Conservation (phyloP, 2,329 filamentous ascomycete genomes). For the Aspergillus carbonarius region DNA sequence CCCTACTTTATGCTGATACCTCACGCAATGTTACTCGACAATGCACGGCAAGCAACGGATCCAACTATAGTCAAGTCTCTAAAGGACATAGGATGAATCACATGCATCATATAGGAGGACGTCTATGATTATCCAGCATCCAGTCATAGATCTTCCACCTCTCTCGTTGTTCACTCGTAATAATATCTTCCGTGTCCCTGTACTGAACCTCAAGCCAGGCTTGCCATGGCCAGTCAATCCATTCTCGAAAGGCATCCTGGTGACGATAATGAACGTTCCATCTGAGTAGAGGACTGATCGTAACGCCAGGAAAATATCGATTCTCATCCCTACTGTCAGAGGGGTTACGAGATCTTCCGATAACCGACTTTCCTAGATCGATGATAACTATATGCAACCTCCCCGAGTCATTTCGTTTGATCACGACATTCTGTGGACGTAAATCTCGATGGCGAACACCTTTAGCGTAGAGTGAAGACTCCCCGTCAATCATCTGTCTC, state of each 20-base stretch:
- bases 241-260: not conserved
- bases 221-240: conserved; percentile 4
- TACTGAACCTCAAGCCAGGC: conserved; percentile 2
- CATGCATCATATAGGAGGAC: no score
- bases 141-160: not conserved
- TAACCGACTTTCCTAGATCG: not conserved
- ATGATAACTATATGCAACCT: not conserved
- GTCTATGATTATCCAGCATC: not conserved
- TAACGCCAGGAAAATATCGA: not conserved
- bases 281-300: not conserved
- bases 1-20: no score
- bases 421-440: not conserved
- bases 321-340: not conserved
- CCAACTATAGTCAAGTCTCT: no score
- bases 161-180: not conserved
- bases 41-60: no score
- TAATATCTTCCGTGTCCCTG: not conserved
- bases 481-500: not conserved
- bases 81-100: no score
- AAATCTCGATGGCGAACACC: not conserved
- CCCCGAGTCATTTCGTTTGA: not conserved
- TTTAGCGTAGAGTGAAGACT: not conserved
- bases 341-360: not conserved
- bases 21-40: no score
- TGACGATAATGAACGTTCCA: not conserved